phyloP scores from a whole-genome alignment of 2,329 filamentous ascomycete species.

The Penicillium sp. region DNA sequence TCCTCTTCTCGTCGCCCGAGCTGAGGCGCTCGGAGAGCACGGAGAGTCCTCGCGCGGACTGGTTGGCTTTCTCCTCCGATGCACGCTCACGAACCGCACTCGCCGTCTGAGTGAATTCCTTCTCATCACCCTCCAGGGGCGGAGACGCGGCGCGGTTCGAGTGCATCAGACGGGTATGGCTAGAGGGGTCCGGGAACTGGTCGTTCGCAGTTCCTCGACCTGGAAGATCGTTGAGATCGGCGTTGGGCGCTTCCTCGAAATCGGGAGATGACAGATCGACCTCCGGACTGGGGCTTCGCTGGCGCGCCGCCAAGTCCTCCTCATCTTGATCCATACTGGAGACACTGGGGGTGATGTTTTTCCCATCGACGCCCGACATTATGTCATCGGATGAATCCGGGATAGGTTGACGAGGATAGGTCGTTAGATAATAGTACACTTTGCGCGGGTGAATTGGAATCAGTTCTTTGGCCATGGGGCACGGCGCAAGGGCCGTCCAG shows the following conservation, averaged over 20 bases:
- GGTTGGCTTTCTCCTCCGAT: slow-evolving; percentile 33
- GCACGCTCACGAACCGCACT: slow-evolving; percentile 65
- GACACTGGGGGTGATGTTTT: slow-evolving; percentile 75
- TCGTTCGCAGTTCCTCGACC: slow-evolving; percentile 54
- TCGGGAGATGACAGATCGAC: slow-evolving; percentile 84
- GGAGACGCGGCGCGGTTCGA: slow-evolving; percentile 73
- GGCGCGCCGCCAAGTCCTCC: slow-evolving; percentile 54
- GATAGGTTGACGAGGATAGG: slow-evolving; percentile 74
- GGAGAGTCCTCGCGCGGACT: slow-evolving; percentile 27
- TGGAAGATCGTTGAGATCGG: slow-evolving; percentile 48
- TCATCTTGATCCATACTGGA: slow-evolving; percentile 71
- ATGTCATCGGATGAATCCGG: slow-evolving; percentile 58
- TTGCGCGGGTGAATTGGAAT: slow-evolving; percentile 88
- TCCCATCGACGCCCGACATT: slow-evolving; percentile 45
- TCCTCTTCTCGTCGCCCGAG: slow-evolving; percentile 26
- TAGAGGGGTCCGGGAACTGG: slow-evolving; percentile 50
- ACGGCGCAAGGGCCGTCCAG: slow-evolving; percentile 71
- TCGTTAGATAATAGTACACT: slow-evolving; percentile 94
- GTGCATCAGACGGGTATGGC: slow-evolving; percentile 55
- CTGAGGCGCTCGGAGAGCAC: slow-evolving; percentile 42
- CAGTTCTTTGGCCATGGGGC: slow-evolving; percentile 86
- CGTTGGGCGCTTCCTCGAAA: slow-evolving; percentile 63
- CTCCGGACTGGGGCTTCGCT: slow-evolving; percentile 80
- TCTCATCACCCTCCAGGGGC: slow-evolving; percentile 87
- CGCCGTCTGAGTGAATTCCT: slow-evolving; percentile 93